Conservation (phyloP, 2,329 filamentous ascomycete species). For the Cordyceps cicadae region DNA sequence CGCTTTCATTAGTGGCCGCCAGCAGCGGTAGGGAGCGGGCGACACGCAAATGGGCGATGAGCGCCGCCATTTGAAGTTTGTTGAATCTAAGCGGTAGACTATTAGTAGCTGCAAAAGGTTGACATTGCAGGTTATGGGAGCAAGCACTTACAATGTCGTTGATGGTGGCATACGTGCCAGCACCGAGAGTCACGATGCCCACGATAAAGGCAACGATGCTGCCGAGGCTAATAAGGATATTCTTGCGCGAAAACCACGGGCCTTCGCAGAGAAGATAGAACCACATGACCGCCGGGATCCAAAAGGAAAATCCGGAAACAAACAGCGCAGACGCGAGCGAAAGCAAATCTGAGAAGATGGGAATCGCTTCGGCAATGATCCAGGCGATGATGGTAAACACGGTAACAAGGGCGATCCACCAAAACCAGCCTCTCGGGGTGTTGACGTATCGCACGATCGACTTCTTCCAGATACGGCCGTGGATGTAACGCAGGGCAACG, state of each 20-base stretch:
- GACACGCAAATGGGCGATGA: constrained; percentile 6
- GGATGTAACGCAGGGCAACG: constrained; percentile 30
- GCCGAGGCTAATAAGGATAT: constrained; percentile 19
- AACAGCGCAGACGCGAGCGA: constrained; percentile 39
- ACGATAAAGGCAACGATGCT: constrained; percentile 22
- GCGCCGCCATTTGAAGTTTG: constrained; percentile 3
- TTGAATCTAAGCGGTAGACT: neutral
- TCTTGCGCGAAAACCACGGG: constrained; percentile 20
- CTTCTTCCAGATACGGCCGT: constrained; percentile 27
- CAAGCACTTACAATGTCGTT: constrained; percentile 21
- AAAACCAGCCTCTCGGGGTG: constrained; percentile 31
- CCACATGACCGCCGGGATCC: constrained; percentile 30
- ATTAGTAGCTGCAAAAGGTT: neutral
- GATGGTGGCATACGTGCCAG: constrained; percentile 23
- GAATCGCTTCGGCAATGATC: constrained; percentile 62
- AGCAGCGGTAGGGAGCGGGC: neutral
- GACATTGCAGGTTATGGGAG: too few relatives aligned
- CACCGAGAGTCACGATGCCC: constrained; percentile 20
- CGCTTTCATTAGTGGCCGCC: neutral
- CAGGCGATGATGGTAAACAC: constrained; percentile 53
- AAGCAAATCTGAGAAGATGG: constrained; percentile 59
- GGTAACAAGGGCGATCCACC: constrained; percentile 50
- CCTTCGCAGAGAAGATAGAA: constrained; percentile 26
- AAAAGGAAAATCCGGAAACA: constrained; percentile 32
- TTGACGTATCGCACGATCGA: constrained; percentile 30